A percentile compares a stretch with the other conserved stretches of the same genome.
Evolutionary conservation across 352 stramenopile species (phyloP).

Genomic region (Blastocystis sp.): DNA sequence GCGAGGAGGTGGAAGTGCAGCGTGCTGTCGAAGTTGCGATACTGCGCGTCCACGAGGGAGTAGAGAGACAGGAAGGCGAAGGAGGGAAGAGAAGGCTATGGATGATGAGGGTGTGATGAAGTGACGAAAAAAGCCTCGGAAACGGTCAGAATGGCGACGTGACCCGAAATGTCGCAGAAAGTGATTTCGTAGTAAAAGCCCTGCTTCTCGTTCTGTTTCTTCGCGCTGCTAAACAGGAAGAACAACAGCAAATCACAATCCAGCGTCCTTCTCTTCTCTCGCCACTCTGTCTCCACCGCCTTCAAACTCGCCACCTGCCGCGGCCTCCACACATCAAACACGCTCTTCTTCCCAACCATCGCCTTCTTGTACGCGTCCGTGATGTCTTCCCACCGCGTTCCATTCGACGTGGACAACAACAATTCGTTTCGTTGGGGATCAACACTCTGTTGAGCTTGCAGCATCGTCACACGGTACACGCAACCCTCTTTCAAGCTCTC

Average conservation of each 20-base stretch:
- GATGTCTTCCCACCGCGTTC: conserved; percentile 4
- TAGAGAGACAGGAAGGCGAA: not conserved
- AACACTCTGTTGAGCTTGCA: not conserved
- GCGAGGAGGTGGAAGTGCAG: not conserved
- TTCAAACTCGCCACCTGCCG: not conserved
- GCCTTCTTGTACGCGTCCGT: not conserved
- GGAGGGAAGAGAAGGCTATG: not conserved
- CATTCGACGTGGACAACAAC: conserved; percentile 14
- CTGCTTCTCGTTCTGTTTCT: not conserved
- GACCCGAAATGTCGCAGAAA: not conserved
- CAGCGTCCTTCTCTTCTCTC: not conserved
- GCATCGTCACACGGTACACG: conserved; percentile 38
- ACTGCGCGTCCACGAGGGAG: not conserved
- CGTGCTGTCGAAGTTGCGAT: not conserved
- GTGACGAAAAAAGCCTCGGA: not conserved
- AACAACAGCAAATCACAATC: conserved; percentile 8
- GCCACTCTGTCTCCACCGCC: not conserved
- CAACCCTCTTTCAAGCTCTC: not conserved
- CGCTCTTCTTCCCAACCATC: not conserved
- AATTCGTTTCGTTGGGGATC: not conserved
- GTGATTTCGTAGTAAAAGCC: conserved; percentile 1
- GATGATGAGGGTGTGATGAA: not conserved
- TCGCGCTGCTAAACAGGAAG: conserved; percentile 17
- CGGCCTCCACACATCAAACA: conserved; percentile 21
- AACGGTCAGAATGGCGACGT: not conserved